Evolutionary conservation across 2,329 filamentous ascomycete species (phyloP), one percentile per base, ranked within the genome.

Genomic region (Penicillium sp.): DNA sequence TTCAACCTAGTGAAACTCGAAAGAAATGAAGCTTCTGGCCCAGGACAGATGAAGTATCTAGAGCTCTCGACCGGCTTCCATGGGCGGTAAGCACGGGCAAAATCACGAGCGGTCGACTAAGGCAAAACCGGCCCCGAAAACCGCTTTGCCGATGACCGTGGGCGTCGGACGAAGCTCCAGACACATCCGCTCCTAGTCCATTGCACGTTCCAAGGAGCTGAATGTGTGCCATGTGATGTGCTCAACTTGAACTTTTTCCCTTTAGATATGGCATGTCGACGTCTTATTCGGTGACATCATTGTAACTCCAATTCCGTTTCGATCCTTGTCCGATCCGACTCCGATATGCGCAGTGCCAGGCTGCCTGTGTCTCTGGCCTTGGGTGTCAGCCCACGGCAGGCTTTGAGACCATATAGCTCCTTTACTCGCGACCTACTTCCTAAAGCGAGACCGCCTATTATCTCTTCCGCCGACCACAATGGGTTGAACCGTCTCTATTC

Each of bases 311-410:
- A 25, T 50, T 50, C 21, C 21, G 52, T 57, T 58, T 60, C 39
- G 49, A 54, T 56, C 47, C 4, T 4, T 52, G 15, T 50, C 44
- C 45, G 34, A 55, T 46, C 59, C 57, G 64, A 61, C 55, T 62
- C 61, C 63, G 69, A 71, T 60, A 76, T 77, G 73, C 73, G 75
- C 73, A 70, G 72, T 67, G 68, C 73, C 54, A 68, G 69, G 65
- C 65, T 73, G 57, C 70, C 74, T 55, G 68, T 67, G 39, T 66
- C 71, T 60, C 68, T 71, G 63, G 60, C 66, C 56, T 63, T 67
- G 61, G 68, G 69, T 56, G 58, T 64, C 53, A 60, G 60, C 53
- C 57, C 65, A 55, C 64, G 62, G 59, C 67, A 62, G 55, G 52
- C 61, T 54, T 50, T 62, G 54, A 65, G 58, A 44, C 44, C 60